Conservation (phyloP, 2,329 filamentous ascomycete species). For the Teratosphaeria zuluensis region DNA sequence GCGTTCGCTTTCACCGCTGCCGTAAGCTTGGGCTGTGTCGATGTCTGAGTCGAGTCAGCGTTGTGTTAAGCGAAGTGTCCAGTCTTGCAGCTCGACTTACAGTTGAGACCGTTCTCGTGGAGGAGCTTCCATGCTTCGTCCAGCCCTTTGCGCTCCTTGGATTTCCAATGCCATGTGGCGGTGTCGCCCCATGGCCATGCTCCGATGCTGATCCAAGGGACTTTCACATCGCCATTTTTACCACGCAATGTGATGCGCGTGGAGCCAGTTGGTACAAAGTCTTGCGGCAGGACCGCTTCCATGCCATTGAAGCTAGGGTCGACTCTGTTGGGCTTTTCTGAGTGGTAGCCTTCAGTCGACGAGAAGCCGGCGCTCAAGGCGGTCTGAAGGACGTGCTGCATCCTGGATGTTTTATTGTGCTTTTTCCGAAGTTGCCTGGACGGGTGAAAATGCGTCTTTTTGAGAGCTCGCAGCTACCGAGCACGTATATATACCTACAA, state of each 20-base stretch:
- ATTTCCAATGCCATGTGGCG: constrained; percentile 17
- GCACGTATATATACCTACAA: too few relatives aligned
- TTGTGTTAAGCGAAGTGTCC: too few relatives aligned
- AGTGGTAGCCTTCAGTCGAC: constrained; percentile 17
- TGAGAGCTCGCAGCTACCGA: too few relatives aligned
- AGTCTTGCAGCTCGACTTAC: too few relatives aligned
- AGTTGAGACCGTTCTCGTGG: constrained; percentile 30
- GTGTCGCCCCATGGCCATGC: too few relatives aligned
- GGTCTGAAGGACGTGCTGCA: constrained; percentile 20
- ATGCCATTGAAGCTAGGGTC: constrained; percentile 5
- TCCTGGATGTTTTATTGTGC: neutral
- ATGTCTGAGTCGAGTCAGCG: constrained; percentile 16
- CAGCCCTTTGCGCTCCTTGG: constrained; percentile 26
- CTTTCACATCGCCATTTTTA: too few relatives aligned
- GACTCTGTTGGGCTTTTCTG: constrained; percentile 13
- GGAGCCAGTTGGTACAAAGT: constrained; percentile 2
- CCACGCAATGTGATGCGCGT: too few relatives aligned
- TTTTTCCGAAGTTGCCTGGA: neutral
- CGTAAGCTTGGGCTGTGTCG: constrained; percentile 37
- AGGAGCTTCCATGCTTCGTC: constrained; percentile 24
- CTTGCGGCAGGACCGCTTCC: constrained; percentile 16
- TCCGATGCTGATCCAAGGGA: too few relatives aligned
- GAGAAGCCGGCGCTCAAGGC: constrained; percentile 13
- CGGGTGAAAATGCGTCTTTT: too few relatives aligned
- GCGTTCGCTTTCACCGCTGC: constrained; percentile 32